These are phyloP conservation scores for Pythium guiyangense DNA, from an alignment of 352 stramenopile species.

Conservation along the genomic window DNA sequence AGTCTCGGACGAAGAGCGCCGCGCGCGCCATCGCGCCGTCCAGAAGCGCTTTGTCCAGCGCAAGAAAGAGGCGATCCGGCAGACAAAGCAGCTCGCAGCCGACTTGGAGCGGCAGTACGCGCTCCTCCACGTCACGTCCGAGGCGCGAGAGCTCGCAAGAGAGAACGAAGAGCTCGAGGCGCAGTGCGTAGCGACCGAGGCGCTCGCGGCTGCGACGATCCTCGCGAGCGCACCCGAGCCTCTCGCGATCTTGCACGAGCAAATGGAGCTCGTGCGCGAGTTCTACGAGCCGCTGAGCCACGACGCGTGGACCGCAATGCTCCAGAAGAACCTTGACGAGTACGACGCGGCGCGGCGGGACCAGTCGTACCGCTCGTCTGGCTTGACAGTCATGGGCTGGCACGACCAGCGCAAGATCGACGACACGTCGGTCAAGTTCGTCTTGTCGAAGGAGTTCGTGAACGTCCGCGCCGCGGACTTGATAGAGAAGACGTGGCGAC, in stretches of 20 bases:
- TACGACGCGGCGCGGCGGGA: slow-evolving; percentile 22
- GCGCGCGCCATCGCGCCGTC: slow-evolving; percentile 40
- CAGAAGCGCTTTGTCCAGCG: slow-evolving; percentile 52
- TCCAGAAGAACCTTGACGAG: slow-evolving; percentile 23
- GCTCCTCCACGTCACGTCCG: slow-evolving; percentile 28
- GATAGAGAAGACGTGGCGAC: slow-evolving; percentile 34
- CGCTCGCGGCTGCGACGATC: not conserved
- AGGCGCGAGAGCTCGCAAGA: slow-evolving; percentile 24
- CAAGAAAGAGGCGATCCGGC: slow-evolving; percentile 41
- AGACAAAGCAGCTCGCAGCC: slow-evolving; percentile 26
- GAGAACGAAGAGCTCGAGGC: slow-evolving; percentile 31
- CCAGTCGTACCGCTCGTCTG: slow-evolving; percentile 24
- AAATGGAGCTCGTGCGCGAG: slow-evolving; percentile 37
- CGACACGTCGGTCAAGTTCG: slow-evolving; percentile 30
- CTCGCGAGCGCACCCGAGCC: not conserved
- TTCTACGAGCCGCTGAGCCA: slow-evolving; percentile 30
- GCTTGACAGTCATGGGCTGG: slow-evolving; percentile 46
- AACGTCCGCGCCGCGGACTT: slow-evolving; percentile 26
- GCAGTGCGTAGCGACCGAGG: slow-evolving; percentile 3
- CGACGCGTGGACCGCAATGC: slow-evolving; percentile 12
- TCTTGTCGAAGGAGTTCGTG: slow-evolving; percentile 41
- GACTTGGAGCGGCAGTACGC: slow-evolving; percentile 35
- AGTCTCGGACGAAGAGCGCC: slow-evolving; percentile 32
- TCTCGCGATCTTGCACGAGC: slow-evolving; percentile 13
- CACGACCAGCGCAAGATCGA: slow-evolving; percentile 41